Evolutionary conservation across 495 filamentous ascomycete genomes (phyloP).

Genomic region (Tuber calosporum): DNA sequence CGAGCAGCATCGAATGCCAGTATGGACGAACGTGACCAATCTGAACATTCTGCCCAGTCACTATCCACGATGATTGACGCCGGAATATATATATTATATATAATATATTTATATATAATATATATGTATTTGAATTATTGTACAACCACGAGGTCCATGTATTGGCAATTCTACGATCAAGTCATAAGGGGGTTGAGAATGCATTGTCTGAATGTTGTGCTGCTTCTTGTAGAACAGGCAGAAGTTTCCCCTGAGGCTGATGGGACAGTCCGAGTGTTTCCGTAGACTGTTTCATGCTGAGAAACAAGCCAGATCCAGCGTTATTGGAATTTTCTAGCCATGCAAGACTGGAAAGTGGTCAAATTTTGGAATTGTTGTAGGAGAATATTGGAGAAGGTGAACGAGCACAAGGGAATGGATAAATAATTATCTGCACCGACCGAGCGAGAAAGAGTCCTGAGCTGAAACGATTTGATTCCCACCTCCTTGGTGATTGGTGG

Average conservation of each 20-base stretch:
- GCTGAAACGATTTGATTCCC: neutral
- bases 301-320: neutral
- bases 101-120: too few relatives aligned
- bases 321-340: neutral
- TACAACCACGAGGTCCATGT: neutral
- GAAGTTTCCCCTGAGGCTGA: neutral
- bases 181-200: neutral
- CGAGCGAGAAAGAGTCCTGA: neutral
- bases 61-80: neutral
- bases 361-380: neutral
- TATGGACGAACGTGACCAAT: neutral
- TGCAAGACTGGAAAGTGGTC: neutral
- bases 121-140: too few relatives aligned
- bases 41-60: neutral
- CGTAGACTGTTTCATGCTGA: neutral
- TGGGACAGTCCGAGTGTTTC: neutral
- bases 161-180: neutral
- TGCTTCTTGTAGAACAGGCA: neutral
- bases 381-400: neutral
- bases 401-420: neutral
- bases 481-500: neutral
- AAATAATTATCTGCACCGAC: neutral
- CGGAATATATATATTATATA: neutral
- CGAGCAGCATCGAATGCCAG: neutral
- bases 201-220: neutral